phyloP scores from a whole-genome alignment of 768 basidiomycete genomes.

The Suillus lakei region DNA sequence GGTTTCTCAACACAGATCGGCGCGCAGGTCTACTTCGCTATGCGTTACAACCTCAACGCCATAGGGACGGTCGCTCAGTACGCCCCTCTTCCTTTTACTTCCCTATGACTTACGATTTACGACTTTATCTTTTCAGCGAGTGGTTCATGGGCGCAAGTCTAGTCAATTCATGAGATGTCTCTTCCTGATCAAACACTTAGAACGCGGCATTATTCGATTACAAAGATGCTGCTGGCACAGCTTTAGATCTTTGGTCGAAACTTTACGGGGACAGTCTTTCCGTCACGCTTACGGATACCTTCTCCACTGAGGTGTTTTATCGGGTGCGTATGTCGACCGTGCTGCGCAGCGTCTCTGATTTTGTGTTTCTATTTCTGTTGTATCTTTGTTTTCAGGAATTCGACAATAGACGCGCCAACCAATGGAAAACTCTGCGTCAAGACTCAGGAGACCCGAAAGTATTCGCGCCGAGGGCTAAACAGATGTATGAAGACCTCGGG shows the following conservation, averaged over 20 bases:
- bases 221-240: conserved; percentile 68
- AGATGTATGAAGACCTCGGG: conserved; percentile 71
- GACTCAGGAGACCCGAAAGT: conserved; percentile 90
- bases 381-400: conserved; percentile 49
- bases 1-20: conserved; percentile 4
- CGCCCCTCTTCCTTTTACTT: conserved; percentile 32
- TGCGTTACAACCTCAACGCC: conserved; percentile 64
- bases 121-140: conserved; percentile 59
- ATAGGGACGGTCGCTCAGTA: conserved; percentile 90
- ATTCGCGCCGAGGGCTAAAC: conserved; percentile 78
- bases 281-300: conserved; percentile 93
- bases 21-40: conserved; percentile 81
- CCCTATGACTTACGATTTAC: background rate
- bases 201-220: conserved; percentile 88
- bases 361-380: background rate
- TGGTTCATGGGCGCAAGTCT: conserved; percentile 87
- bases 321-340: conserved; percentile 47
- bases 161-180: background rate
- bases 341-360: background rate
- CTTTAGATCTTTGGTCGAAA: conserved; percentile 87
- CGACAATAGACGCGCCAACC: conserved; percentile 53
- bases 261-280: conserved; percentile 60
- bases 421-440: conserved; percentile 88
- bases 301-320: conserved; percentile 87
- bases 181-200: conserved; percentile 40